Evolutionary conservation across 352 stramenopile species (phyloP), one percentile per base, ranked within the genome.

Genomic region (Phytopythium cucurbitacearum): DNA sequence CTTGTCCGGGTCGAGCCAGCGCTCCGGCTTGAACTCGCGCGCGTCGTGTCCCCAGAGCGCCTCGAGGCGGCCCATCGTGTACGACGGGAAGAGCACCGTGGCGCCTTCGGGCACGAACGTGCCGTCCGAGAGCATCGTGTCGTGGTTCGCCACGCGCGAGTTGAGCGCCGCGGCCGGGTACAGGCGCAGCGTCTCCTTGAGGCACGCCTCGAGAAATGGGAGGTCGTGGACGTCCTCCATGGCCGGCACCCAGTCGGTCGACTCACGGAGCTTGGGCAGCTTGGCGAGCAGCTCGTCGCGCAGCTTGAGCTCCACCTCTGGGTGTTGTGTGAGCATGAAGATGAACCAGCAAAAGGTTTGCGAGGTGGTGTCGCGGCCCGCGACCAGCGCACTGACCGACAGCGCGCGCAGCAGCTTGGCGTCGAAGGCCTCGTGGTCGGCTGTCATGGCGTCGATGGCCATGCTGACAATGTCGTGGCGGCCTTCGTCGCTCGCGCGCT

Each of bases 111-210:
- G 38, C 1, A 91, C 56, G 37, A 77, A 76, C n/a, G 77, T 87
- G 43, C 69, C 80, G 51, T 91, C 74, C 36, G 68, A 59, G 7
- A 87, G 65, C 56, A 79, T 54, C 0, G 73, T 76, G 59, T 85
- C 77, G 1, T 57, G 48, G 16, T 28, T 46, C 5, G 48, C 48
- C 16, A 53, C 48, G 36, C 48, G 48, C 11, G 48, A 38, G 48
- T 53, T 53, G 15, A 79, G 55, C 40, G 56, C 57, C 33, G 73
- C 66, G 47, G 65, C 61, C n/a, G 84, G 76, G 39, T 83, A 73
- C 5, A 94, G 60, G 2, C 82, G 71, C 47, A 94, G 63, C 6
- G 67, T 67, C 50, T 94, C 85, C 8, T 66, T 65, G 35, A 91
- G 70, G 7, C 71, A 73, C 7, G 78, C 82, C 39, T 85, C 68